Percentiles rank a stretch among this genome's conserved stretches.
phyloP scores from a whole-genome alignment of 257 asterid genomes.

The Oldenlandia corymbosa region DNA sequence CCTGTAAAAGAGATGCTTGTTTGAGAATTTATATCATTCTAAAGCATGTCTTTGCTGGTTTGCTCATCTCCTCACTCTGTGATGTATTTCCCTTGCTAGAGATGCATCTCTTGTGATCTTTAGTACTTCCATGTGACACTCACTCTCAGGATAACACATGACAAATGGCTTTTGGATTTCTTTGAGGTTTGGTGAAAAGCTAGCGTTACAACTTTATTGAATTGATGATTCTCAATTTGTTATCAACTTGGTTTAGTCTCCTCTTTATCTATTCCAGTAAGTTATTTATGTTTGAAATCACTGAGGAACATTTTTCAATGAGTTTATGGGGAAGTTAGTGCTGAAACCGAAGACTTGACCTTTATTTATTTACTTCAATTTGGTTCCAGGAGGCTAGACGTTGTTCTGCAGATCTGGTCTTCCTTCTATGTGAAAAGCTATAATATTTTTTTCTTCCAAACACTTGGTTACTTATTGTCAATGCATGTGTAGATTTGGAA shows the following conservation, averaged over 20 bases:
- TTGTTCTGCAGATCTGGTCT: background rate
- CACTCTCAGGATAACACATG: background rate
- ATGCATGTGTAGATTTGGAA: slow-evolving; percentile 57
- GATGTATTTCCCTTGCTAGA: background rate
- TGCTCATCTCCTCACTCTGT: background rate
- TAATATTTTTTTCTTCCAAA: background rate
- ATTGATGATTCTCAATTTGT: background rate
- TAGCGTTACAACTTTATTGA: background rate
- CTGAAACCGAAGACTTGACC: background rate
- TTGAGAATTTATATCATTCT: background rate
- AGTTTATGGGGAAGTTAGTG: background rate
- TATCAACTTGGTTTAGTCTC: no score
- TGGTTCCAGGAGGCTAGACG: background rate
- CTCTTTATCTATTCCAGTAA: background rate
- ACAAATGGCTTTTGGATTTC: background rate
- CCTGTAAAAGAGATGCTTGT: no score
- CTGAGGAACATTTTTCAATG: background rate
- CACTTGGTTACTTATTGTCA: background rate
- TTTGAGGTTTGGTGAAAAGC: background rate
- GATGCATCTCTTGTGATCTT: background rate
- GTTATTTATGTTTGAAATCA: background rate
- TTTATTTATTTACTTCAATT: background rate
- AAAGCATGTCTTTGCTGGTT: background rate
- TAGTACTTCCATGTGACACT: background rate
- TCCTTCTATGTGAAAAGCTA: background rate